Percentiles rank a stretch among this genome's conserved stretches.
Evolutionary conservation across 2,329 filamentous ascomycete genomes (phyloP).

Genomic region (Byssochlamys sp.): DNA sequence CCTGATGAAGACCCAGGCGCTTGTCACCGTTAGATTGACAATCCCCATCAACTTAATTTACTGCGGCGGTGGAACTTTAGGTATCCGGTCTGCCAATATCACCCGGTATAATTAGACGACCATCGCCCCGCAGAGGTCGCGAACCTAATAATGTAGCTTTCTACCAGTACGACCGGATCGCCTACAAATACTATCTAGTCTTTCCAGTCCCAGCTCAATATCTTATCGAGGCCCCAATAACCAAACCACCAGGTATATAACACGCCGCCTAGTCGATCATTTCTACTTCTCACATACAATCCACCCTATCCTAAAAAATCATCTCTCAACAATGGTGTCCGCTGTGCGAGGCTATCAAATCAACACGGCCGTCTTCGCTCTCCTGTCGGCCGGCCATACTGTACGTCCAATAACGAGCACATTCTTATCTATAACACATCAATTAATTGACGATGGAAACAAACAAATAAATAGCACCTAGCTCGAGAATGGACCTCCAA

Average conservation of each 20-base stretch:
- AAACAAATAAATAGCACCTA: conserved; percentile 6
- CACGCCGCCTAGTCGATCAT: not conserved
- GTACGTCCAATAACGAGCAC: conserved; percentile 6
- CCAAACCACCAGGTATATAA: not conserved
- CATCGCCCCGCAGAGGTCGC: not conserved
- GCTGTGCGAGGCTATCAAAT: not conserved
- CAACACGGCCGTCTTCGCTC: conserved; percentile 9
- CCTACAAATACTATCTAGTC: not conserved
- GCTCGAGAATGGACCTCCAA: conserved; percentile 16
- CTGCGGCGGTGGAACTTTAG: not conserved
- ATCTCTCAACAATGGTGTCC: not conserved
- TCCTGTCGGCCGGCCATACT: conserved; percentile 17
- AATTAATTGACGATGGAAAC: too few species aligned
- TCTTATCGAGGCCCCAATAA: not conserved
- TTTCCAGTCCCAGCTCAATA: not conserved
- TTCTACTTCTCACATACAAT: not conserved
- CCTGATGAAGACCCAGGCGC: not conserved
- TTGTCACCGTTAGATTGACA: not conserved
- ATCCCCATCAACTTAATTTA: not conserved
- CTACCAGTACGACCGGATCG: not conserved
- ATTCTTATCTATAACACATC: too few species aligned
- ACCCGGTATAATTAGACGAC: not conserved
- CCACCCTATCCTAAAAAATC: not conserved
- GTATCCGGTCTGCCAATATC: not conserved
- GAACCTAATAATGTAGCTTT: not conserved